Evolutionary conservation across 306 rosid genomes (phyloP), one percentile per base, ranked within the genome.

Genomic region (Glycine tomentella): DNA sequence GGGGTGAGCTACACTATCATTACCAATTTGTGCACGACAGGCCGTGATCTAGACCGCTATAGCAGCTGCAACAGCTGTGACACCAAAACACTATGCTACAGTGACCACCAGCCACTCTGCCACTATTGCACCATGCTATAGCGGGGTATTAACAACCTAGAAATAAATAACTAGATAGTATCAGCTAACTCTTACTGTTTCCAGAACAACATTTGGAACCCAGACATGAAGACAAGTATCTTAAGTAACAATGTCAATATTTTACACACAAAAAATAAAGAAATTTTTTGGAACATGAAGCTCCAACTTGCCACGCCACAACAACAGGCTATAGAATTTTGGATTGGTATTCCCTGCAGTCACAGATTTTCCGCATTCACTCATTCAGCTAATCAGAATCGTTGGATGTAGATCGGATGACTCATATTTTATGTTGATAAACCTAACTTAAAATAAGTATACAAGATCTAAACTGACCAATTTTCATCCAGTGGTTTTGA

Each of bases 171-270:
- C 33, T 10, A 65, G 25, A 66, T 15, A 57, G 56, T 13, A 61
- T 25, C 63, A 4, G 16, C 62, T 44, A 71, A 31, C 77, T 64
- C 70, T 40, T 31, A 13, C 0, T 34, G 49, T 44, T 72, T 69
- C 57, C 45, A 25, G 68, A 69, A 62, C 42, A 57, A 62, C 50
- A 57, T 72, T 53, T 10, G 14, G 14, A 67, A 50, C 66, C 71
- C 4, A 44, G 42, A 42, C 45, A 62, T 49, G 63, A 80, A n/a
- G 66, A 17, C 67, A 74, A 58, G 74, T 42, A 45, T 55, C 48
- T 68, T 7, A 25, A 25, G 31, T 25, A 13, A 20, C 14, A 25
- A 53, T 17, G 53, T 51, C 48, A 58, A 57, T 58, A 34, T 17
- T 63, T 44, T 20, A 16, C 31, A 75, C 11, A 25, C 4, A 3